phyloP scores from a whole-genome alignment of 768 basidiomycete species.

The Leccinum boreale region DNA sequence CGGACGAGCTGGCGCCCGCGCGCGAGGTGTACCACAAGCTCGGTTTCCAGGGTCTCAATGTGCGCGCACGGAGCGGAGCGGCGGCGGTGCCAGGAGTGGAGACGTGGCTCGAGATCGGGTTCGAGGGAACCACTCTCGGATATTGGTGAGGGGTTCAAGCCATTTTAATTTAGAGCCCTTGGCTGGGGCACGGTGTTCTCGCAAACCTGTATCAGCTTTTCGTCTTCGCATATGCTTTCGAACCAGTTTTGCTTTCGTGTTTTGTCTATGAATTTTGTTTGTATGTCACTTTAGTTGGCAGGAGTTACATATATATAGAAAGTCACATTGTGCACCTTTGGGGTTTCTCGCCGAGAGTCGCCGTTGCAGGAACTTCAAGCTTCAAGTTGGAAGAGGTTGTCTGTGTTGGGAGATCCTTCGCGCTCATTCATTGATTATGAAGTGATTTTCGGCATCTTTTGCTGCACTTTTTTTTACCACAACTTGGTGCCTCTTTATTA shows the following conservation, averaged over 20 bases:
- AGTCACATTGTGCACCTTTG: neutral
- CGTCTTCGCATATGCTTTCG: neutral
- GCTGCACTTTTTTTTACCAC: too few relatives aligned
- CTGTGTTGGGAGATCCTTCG: neutral
- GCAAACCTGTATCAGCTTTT: neutral
- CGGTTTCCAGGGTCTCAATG: conserved; percentile 20
- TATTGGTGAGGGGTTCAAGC: conserved; percentile 14
- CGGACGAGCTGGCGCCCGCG: conserved; percentile 11
- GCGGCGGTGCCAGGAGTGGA: conserved; percentile 11
- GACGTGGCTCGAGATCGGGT: conserved; percentile 19
- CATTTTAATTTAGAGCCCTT: neutral
- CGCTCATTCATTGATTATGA: neutral
- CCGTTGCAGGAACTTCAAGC: neutral
- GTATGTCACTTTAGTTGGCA: neutral
- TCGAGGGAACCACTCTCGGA: conserved; percentile 10
- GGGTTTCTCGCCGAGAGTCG: too few relatives aligned
- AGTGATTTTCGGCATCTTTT: too few relatives aligned
- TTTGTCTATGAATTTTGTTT: neutral
- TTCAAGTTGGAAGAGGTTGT: neutral
- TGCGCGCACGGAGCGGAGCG: neutral
- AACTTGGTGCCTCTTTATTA: too few relatives aligned
- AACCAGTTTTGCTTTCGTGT: neutral
- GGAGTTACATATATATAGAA: neutral
- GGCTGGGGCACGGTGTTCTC: neutral
- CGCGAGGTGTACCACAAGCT: conserved; percentile 20